A percentile compares a stretch with the other conserved stretches of the same genome.
phyloP scores from a whole-genome alignment of 257 asterid species.

The Solanum chaucha region DNA sequence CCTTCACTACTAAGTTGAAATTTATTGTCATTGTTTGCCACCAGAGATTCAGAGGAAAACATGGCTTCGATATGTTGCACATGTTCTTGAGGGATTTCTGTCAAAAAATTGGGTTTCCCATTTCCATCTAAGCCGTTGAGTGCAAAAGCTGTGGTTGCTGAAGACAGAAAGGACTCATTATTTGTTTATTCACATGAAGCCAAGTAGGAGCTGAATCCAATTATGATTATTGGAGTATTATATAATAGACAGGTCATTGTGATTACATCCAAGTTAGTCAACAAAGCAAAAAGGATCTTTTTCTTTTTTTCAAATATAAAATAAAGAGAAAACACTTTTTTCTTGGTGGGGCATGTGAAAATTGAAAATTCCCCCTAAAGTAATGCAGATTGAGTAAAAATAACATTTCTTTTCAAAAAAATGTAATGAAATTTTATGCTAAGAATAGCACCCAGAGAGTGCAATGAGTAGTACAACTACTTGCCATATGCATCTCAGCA shows the following conservation, averaged over 20 bases:
- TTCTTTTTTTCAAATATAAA: neutral
- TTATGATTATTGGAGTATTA: neutral
- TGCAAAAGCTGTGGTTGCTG: constrained; percentile 16
- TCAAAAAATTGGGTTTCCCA: constrained; percentile 19
- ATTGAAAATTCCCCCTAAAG: neutral
- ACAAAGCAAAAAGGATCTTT: neutral
- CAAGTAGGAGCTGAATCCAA: neutral
- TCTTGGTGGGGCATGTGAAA: neutral
- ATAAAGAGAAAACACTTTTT: neutral
- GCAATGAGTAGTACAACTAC: neutral
- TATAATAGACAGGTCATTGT: neutral
- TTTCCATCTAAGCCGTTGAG: constrained; percentile 14
- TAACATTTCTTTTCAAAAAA: neutral
- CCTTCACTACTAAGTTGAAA: constrained; percentile 13
- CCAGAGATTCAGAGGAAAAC: constrained; percentile 14
- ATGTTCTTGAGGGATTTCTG: constrained; percentile 26
- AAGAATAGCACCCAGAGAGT: neutral
- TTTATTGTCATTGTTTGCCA: constrained; percentile 15
- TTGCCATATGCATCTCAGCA: neutral
- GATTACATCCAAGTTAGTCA: neutral
- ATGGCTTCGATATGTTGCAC: constrained; percentile 24
- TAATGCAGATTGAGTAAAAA: neutral
- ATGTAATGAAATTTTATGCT: neutral
- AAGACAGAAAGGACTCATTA: constrained; percentile 12
- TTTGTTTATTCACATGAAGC: constrained; percentile 21